Evolutionary conservation across 208 protist species (phyloP).

Genomic region (Wallacemonas collosoma): DNA sequence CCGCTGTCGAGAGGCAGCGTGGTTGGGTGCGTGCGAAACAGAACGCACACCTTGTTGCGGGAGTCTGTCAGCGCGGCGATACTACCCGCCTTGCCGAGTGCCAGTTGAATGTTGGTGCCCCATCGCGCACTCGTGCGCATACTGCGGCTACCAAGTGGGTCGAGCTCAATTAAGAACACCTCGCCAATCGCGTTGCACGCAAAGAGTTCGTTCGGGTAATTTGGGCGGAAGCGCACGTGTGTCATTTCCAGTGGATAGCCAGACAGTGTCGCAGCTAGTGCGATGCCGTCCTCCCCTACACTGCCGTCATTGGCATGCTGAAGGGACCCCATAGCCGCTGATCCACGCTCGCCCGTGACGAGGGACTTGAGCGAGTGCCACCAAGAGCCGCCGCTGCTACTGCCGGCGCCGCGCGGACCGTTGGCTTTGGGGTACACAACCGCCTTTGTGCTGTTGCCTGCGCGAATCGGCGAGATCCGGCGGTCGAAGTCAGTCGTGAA

Average conservation of each 20-base stretch:
- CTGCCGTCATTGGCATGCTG: not conserved
- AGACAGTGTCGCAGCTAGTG: not conserved
- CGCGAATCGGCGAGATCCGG: constrained; percentile 19
- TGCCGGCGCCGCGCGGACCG: not conserved
- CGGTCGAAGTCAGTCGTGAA: constrained; percentile 56
- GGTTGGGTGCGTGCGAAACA: constrained; percentile 46
- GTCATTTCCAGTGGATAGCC: constrained; percentile 40
- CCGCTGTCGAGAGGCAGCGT: constrained; percentile 18
- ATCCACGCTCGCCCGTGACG: constrained; percentile 6
- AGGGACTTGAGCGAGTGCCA: constrained; percentile 36
- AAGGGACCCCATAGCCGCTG: not conserved
- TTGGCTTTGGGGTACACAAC: constrained; percentile 20
- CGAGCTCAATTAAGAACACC: constrained; percentile 58
- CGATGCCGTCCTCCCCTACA: constrained; percentile 12
- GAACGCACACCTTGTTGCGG: constrained; percentile 41
- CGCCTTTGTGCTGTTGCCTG: constrained; percentile 23
- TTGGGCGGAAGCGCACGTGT: constrained; percentile 43
- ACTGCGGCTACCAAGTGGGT: constrained; percentile 19
- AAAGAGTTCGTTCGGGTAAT: constrained; percentile 48
- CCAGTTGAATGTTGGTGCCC: constrained; percentile 55
- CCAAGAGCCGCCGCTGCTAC: constrained; percentile 15
- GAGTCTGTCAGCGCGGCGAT: constrained; percentile 56
- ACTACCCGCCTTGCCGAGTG: constrained; percentile 38
- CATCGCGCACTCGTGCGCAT: constrained; percentile 37
- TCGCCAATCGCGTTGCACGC: constrained; percentile 54